Percentiles rank a stretch among this genome's conserved stretches.
phyloP scores from a whole-genome alignment of 2,329 filamentous ascomycete species.

The Penicillium palitans region DNA sequence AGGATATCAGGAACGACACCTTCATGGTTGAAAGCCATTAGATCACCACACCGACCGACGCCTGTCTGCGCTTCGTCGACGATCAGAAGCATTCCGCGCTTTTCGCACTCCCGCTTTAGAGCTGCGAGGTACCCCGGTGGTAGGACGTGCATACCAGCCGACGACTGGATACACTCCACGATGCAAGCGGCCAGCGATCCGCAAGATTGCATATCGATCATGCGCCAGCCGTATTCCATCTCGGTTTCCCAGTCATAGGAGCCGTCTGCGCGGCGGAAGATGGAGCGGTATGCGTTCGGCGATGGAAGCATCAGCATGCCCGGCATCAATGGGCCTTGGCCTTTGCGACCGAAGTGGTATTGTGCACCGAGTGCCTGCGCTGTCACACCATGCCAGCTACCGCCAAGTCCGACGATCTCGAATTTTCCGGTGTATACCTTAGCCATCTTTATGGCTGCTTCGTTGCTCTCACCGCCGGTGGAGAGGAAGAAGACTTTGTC shows the following conservation, averaged over 20 bases:
- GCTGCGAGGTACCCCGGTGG: slow-evolving; percentile 60
- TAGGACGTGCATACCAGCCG: slow-evolving; percentile 61
- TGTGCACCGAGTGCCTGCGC: slow-evolving; percentile 54
- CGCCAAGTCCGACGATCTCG: slow-evolving; percentile 61
- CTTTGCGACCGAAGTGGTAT: slow-evolving; percentile 25
- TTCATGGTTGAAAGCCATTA: slow-evolving; percentile 59
- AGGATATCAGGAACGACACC: slow-evolving; percentile 58
- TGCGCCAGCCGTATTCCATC: slow-evolving; percentile 60
- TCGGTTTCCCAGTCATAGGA: slow-evolving; percentile 66
- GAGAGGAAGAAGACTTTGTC: slow-evolving; percentile 60
- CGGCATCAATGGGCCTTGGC: slow-evolving; percentile 45
- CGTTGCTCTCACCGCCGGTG: slow-evolving; percentile 59
- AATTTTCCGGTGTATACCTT: slow-evolving; percentile 65
- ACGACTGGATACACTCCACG: slow-evolving; percentile 60
- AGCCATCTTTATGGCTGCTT: slow-evolving; percentile 65
- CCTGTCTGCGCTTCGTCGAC: slow-evolving; percentile 63
- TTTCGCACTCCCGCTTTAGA: slow-evolving; percentile 56
- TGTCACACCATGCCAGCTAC: slow-evolving; percentile 64
- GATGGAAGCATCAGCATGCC: slow-evolving; percentile 60
- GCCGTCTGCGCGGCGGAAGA: slow-evolving; percentile 60
- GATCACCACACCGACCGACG: slow-evolving; percentile 55
- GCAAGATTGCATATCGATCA: slow-evolving; percentile 60
- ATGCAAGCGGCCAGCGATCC: slow-evolving; percentile 65
- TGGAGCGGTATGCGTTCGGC: slow-evolving; percentile 62
- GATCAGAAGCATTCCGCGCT: slow-evolving; percentile 58